Conservation (phyloP, 441 rosid species). For the Geranium incanum region DNA sequence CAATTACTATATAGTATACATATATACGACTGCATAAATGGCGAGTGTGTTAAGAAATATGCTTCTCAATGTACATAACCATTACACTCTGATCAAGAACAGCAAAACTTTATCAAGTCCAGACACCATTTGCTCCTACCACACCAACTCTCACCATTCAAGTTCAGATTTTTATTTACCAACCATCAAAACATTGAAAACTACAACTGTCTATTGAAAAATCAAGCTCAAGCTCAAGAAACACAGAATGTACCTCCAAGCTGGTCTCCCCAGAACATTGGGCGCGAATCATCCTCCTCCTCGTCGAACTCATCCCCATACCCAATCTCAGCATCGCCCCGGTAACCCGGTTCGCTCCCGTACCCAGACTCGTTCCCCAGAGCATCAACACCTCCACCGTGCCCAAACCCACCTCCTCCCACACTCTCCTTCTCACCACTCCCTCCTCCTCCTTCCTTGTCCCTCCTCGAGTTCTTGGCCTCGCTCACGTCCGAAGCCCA, state of each 20-base stretch:
- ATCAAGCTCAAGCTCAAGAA: not conserved
- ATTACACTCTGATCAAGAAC: too few species aligned
- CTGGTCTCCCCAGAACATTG: constrained; percentile 68
- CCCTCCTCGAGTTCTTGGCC: constrained; percentile 57
- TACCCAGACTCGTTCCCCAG: constrained; percentile 83
- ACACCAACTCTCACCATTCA: not conserved
- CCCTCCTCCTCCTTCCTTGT: constrained; percentile 42
- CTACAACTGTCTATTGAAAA: not conserved
- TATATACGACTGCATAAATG: too few species aligned
- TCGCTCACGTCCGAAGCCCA: constrained; percentile 95
- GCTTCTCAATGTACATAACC: too few species aligned
- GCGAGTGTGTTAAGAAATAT: too few species aligned
- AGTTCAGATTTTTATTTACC: not conserved
- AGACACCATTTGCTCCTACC: not conserved
- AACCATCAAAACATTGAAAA: not conserved
- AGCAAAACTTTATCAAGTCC: not conserved
- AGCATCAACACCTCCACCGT: constrained; percentile 47
- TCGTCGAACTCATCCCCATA: constrained; percentile 90
- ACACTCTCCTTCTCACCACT: constrained; percentile 43
- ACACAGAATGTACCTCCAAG: constrained; percentile 40
- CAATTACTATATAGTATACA: too few species aligned
- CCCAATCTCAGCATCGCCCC: constrained; percentile 96
- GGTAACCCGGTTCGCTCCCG: constrained; percentile 92
- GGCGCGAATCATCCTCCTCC: constrained; percentile 78
- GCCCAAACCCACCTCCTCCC: constrained; percentile 36